Base-by-base conservation (phyloP, 352 stramenopile genomes). In the Chrysophaeum taylorii region DNA sequence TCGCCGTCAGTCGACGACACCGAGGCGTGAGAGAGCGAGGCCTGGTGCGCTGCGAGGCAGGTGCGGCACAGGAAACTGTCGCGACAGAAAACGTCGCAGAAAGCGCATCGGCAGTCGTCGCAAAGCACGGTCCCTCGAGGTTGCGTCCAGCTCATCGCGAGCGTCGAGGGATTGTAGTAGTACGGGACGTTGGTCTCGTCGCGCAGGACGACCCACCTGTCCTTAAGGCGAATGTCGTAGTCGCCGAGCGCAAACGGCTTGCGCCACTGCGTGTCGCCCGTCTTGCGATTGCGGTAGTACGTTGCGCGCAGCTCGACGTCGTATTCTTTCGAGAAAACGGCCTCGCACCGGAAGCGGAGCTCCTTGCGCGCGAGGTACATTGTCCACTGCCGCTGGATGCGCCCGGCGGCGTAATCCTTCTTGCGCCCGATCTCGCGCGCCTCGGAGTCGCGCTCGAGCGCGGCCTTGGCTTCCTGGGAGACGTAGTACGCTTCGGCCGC, bases 231-330 rank as follows among this genome's bases (percentile, higher is more conserved):
- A 2, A 66, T 5, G 36, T 66, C 57, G 57, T 43, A 66, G 57
- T 31, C 33, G 57, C 57, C 57, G 33, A 66, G 31, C 14, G 33
- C 31, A 36, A 45, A 66, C 9, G 57, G 57, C 57, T 66, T 66
- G 1, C 31, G 27, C 57, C 57, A 66, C 57, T 23, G 9, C 12
- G 36, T 1, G 9, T 66, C 35, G 9, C 2, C 1, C 33, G 57
- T 66, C 14, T 23, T 2, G 12, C n/a, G 1, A 25, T 66, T n/a
- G 31, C 7, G 4, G 57, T 66, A 66, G 35, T 33, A 66, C 33
- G n/a, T 45, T 2, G 33, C 18, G 2, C 33, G 31, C 33, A 21
- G 15, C 2, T 42, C 35, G 31, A 16, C 31, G 57, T 66, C 57
- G 57, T 66, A 66, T 4, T 18, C 12, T 36, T 66, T 66, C 1